Evolutionary conservation across 2,329 filamentous ascomycete species (phyloP), one percentile per base, ranked within the genome.

Genomic region (Alternaria triticina): DNA sequence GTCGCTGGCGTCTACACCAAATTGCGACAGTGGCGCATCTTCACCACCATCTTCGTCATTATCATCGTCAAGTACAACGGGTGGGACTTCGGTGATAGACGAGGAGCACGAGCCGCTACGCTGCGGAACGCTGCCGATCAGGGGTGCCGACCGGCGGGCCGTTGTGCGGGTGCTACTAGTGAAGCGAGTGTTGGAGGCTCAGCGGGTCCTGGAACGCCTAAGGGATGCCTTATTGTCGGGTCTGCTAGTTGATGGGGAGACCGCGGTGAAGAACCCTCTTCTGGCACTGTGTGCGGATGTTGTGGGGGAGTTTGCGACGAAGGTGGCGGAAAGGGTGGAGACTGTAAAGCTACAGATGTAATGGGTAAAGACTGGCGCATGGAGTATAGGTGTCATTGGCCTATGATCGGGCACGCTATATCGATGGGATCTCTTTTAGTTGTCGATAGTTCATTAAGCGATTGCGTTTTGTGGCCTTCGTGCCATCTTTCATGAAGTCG

Each of bases 81-180:
- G 36, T 40, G 36, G 36, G 36, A 40, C 36, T 15, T 51, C 49
- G 13, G 27, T 33, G 6, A 44, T 25, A 44, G 51, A 61, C 13
- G 58, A 61, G 12, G 58, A 61, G 58, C 25, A 49, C 30, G 58
- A 61, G 45, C 58, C 58, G 30, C 23, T 61, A 17, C 52, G 58
- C 23, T 61, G 51, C 25, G 58, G 58, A 36, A 44, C 58, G 25
- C 11, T 61, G 44, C 51, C 58, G 33, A 61, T 56, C 44, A 52
- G 44, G 25, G 58, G 58, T 5, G 58, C 51, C 17, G 58, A 61
- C 17, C 55, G 58, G 20, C 58, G 58, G 30, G 58, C 52, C 44
- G 44, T 61, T 8, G 51, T 61, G 23, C 51, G 58, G 33, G 44
- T 61, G 2, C 44, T 61, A 15, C 52, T 61, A 36, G 33, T 61